Conservation (phyloP, 306 rosid genomes). For the Cicer cuneatum region DNA sequence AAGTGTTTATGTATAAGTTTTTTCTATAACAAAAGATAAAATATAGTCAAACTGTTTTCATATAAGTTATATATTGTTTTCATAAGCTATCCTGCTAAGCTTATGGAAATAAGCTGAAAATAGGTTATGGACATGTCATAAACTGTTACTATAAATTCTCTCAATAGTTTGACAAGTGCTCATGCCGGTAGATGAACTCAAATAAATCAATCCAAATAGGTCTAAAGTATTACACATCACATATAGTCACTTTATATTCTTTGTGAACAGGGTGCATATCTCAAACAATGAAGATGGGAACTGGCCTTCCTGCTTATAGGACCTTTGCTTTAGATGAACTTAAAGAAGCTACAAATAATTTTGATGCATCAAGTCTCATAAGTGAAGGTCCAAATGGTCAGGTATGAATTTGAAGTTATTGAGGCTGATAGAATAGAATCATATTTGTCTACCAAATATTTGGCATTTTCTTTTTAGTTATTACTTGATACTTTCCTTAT, state of each 20-base stretch:
- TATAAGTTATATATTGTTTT: no score
- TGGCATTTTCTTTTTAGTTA: neutral
- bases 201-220: no score
- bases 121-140: no score
- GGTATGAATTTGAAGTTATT: constrained; percentile 53
- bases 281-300: constrained; percentile 89
- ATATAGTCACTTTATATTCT: constrained; percentile 6
- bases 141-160: no score
- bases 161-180: no score
- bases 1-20: no score
- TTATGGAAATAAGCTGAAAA: no score
- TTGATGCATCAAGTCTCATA: constrained; percentile 67
- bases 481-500: no score
- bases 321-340: constrained; percentile 87
- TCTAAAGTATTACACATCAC: neutral
- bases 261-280: constrained; percentile 76
- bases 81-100: no score
- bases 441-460: neutral
- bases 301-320: constrained; percentile 84
- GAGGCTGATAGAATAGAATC: constrained; percentile 11
- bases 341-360: constrained; percentile 83
- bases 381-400: constrained; percentile 70
- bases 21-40: no score
- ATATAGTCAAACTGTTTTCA: no score
- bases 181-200: no score